Base-by-base conservation (phyloP, 305 asterid genomes). In the Striga hermonthica region DNA sequence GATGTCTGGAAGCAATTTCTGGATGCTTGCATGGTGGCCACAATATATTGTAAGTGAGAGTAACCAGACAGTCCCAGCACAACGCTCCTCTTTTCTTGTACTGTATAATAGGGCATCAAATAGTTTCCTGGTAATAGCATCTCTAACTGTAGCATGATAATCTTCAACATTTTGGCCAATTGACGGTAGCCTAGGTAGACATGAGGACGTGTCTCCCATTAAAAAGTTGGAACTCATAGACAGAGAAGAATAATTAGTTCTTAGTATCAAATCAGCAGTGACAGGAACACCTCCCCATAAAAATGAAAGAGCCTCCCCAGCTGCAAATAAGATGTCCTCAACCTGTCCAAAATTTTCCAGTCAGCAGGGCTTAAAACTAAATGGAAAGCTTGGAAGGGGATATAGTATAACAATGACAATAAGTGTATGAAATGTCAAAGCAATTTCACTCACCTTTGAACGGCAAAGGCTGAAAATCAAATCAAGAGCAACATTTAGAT, bases 11-110 rank as follows among this genome's bases (percentile, higher is more conserved):
- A 94, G 99, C 86, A 94, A 78, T 70, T 86, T 65, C 81, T 94
- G 99, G 78, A 90, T 78, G 45, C 82, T 80, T 66, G 77, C 71
- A 79, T 94, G 89, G 62, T 76, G 93, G 70, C 99, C 97, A 69
- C 98, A 94, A 71, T 90, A 94, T 80, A 94, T 81, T 65, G 95
- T 84, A 50, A 94, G 91, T 68, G 98, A 94, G 66, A 94, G 73
- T 58, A 94, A 78, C 99, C 99, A 94, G 66, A 94, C 99, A 72
- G 99, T 85, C 72, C 99, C 99, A 80, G 97, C 86, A 78, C 98
- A 94, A 36, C 96, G 97, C 82, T 94, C 99, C 73, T 94, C 98
- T 73, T 94, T 94, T 79, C 91, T 83, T 80, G 72, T 94, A 79
- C 99, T 94, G 73, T 84, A 94, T 68, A 94, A 75, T 50, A 94